Evolutionary conservation across 1,139 yeast species (phyloP).

Genomic region (Hyphopichia pseudoburtonii): DNA sequence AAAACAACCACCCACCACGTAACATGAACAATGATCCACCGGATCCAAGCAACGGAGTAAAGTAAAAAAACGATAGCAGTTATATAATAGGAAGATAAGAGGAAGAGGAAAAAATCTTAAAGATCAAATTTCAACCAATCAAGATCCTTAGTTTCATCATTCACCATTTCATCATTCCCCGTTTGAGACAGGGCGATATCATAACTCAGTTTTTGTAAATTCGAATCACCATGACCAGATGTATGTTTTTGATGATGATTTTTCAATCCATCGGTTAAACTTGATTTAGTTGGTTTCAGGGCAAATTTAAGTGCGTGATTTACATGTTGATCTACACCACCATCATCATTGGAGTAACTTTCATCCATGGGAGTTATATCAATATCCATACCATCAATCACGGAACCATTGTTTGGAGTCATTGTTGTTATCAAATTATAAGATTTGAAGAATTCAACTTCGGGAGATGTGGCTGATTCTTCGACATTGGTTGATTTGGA

Average conservation of each 20-base stretch:
- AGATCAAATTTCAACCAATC: slow-evolving; percentile 49
- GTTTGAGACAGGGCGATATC: not conserved
- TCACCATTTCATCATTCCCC: slow-evolving; percentile 4
- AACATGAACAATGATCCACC: too few relatives aligned
- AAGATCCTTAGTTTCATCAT: slow-evolving; percentile 28
- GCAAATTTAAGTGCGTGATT: not conserved
- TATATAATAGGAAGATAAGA: not conserved
- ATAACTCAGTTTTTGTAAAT: not conserved
- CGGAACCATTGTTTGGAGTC: slow-evolving; percentile 11
- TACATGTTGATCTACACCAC: slow-evolving; percentile 1
- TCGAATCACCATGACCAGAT: slow-evolving; percentile 3
- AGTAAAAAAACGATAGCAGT: not conserved
- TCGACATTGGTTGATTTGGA: slow-evolving; percentile 8
- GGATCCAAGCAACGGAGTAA: too few relatives aligned
- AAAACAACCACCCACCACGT: too few relatives aligned
- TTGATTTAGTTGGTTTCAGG: slow-evolving; percentile 14
- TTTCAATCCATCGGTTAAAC: slow-evolving; percentile 29
- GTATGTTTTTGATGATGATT: slow-evolving; percentile 9
- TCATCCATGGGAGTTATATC: slow-evolving; percentile 11
- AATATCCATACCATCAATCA: slow-evolving; percentile 7
- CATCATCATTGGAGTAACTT: slow-evolving; percentile 5
- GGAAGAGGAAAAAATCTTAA: not conserved
- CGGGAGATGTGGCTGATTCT: slow-evolving; percentile 19
- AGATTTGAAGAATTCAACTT: slow-evolving; percentile 21
- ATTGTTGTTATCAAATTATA: too few relatives aligned